phyloP scores from a whole-genome alignment of 768 basidiomycete species.

The Collybiopsis luxurians region DNA sequence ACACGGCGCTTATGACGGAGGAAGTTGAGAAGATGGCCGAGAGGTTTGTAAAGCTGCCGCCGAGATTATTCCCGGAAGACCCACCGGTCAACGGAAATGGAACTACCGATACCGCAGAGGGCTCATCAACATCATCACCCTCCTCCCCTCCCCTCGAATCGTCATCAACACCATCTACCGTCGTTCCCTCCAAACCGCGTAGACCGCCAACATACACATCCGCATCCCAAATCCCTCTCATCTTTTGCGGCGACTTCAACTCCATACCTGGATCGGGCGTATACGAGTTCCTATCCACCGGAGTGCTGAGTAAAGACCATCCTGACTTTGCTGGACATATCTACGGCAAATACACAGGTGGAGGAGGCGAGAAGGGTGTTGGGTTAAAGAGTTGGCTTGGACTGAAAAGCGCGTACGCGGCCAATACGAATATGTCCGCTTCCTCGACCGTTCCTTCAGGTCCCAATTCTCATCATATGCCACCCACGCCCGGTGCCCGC shows the following conservation, averaged over 20 bases:
- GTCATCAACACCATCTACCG: background rate
- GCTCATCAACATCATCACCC: slow-evolving; percentile 3
- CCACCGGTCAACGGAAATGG: slow-evolving; percentile 10
- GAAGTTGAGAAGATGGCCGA: slow-evolving; percentile 89
- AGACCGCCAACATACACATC: slow-evolving; percentile 66
- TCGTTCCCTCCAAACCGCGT: background rate
- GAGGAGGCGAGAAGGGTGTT: slow-evolving; percentile 39
- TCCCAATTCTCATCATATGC: background rate
- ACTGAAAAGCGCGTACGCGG: slow-evolving; percentile 83
- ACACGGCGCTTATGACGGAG: slow-evolving; percentile 88
- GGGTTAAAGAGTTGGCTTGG: slow-evolving; percentile 79
- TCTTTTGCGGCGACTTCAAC: slow-evolving; percentile 97
- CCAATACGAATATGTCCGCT: background rate
- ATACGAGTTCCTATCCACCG: slow-evolving; percentile 84
- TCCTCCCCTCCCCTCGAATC: background rate
- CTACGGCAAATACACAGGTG: slow-evolving; percentile 82
- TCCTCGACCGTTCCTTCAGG: background rate
- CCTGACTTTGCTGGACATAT: slow-evolving; percentile 89
- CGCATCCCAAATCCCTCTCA: slow-evolving; percentile 83
- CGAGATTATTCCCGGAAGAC: slow-evolving; percentile 29
- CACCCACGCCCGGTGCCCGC: background rate
- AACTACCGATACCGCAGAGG: slow-evolving; percentile 1
- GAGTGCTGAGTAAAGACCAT: slow-evolving; percentile 68
- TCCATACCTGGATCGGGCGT: slow-evolving; percentile 84
- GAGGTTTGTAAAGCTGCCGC: slow-evolving; percentile 81